Evolutionary conservation across 108 stramenopile genomes (phyloP), one percentile per base, ranked within the genome.

Genomic region (Skeletonema potamos): DNA sequence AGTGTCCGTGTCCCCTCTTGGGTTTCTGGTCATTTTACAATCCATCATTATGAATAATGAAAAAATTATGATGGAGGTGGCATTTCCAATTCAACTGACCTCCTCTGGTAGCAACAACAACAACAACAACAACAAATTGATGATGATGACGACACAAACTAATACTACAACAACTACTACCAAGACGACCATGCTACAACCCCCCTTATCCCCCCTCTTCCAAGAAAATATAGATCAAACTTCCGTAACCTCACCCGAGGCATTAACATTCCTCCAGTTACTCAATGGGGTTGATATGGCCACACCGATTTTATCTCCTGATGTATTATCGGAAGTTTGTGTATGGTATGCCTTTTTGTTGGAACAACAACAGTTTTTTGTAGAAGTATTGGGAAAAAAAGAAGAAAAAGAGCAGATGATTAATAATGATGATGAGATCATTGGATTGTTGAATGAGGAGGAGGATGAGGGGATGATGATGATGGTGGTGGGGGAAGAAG

Each of bases 251-350:
- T 77, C 86, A 9, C 84, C 87, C n/a, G 86, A 89, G 66, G 83
- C 90, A 39, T 64, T 91, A 51, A 91, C 90, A 11, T 54, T 87
- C 24, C 61, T 87, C 2, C 90, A 91, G 73, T 63, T 91, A 27
- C 62, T 91, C 2, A 77, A 74, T 58, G 82, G 82, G 2, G 88
- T 91, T 3, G 90, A 91, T 72, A 91, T 91, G 90, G 90, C 90
- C 20, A 87, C 85, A 24, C 79, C 87, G 6, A 81, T 91, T 43
- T 64, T 91, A 24, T 86, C 90, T 43, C 88, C 88, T 15, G 86
- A 89, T 57, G 62, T 43, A 2, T 46, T 79, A n/a, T 61, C 64
- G 41, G 20, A 39, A 59, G 51, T 72, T 33, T 70, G 65, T 56
- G 70, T 67, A 39, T 79, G 64, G 70, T 79, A 72, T 46, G 64